Conservation (phyloP, 2,329 filamentous ascomycete genomes). For the Fusarium poae region DNA sequence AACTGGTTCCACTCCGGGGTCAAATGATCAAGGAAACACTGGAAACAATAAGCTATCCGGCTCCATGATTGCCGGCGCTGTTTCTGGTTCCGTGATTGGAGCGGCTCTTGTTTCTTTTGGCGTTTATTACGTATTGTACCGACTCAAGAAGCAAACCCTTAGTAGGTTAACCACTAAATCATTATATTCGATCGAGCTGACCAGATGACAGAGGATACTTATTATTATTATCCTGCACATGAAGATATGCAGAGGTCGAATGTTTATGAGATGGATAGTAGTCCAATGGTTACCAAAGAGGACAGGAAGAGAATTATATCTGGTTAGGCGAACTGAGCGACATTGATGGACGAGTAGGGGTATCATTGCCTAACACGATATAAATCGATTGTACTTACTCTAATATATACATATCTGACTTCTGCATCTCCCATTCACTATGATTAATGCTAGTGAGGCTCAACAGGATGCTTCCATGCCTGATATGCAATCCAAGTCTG, state of each 20-base stretch:
- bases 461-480: conserved; percentile 4
- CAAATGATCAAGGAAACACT: not conserved
- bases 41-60: conserved; percentile 1
- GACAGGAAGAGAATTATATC: not conserved
- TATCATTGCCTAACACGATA: not conserved
- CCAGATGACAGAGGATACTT: not conserved
- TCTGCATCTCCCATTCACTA: accelerated
- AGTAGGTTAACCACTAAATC: not conserved
- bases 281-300: not conserved
- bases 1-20: not conserved
- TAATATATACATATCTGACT: not conserved
- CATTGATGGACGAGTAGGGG: not conserved
- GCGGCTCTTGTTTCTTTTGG: conserved; percentile 10
- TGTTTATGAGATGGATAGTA: conserved; percentile 14
- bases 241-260: conserved; percentile 12
- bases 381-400: not conserved
- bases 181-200: not conserved
- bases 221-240: conserved; percentile 10
- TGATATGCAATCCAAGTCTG: conserved; percentile 11
- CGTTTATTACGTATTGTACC: conserved; percentile 3
- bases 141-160: not conserved
- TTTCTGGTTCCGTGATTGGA: conserved; percentile 12
- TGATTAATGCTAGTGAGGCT: not conserved
- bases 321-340: not conserved
- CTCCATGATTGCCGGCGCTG: conserved; percentile 18